Evolutionary conservation across 805 yeast species (phyloP).

Genomic region (Saccharomyces cerevisiae): DNA sequence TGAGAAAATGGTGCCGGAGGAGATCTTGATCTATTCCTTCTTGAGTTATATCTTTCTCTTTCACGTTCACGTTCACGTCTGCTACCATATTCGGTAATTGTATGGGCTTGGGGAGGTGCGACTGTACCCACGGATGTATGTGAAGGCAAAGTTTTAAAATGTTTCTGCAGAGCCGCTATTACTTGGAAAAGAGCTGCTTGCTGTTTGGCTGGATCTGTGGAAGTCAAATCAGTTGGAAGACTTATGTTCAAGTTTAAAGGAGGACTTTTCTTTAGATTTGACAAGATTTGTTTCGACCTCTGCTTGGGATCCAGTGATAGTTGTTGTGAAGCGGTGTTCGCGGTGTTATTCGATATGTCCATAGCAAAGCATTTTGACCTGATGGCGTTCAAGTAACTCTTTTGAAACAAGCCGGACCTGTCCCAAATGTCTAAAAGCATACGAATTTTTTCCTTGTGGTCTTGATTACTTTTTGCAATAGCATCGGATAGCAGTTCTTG

Average conservation of each 20-base stretch:
- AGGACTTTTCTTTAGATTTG: conserved; percentile 10
- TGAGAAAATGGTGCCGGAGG: conserved; percentile 25
- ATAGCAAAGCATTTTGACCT: conserved; percentile 47
- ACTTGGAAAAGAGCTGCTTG: conserved; percentile 37
- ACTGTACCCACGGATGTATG: conserved; percentile 7
- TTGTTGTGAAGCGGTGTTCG: conserved; percentile 22
- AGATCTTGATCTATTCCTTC: conserved; percentile 47
- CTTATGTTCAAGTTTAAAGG: conserved; percentile 14
- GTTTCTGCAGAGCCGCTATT: conserved; percentile 28
- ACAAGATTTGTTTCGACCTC: conserved; percentile 26
- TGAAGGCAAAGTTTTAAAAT: conserved; percentile 1
- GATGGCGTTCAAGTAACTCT: conserved; percentile 45
- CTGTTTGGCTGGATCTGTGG: conserved; percentile 29
- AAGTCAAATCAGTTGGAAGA: conserved; percentile 17
- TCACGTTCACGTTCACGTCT: conserved; percentile 30
- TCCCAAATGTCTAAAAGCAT: conserved; percentile 92
- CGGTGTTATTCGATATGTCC: conserved; percentile 32
- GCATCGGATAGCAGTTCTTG: conserved; percentile 58
- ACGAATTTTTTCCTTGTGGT: conserved; percentile 62
- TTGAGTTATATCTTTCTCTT: conserved; percentile 22
- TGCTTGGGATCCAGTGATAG: conserved; percentile 38
- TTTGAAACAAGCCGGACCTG: conserved; percentile 67
- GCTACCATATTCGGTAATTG: conserved; percentile 26
- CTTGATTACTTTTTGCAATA: conserved; percentile 45
- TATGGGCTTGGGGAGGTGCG: conserved; percentile 12